Evolutionary conservation across 192 early-diverging fungal species (phyloP), one percentile per base, ranked within the genome.

Genomic region (Mortierella alpina): DNA sequence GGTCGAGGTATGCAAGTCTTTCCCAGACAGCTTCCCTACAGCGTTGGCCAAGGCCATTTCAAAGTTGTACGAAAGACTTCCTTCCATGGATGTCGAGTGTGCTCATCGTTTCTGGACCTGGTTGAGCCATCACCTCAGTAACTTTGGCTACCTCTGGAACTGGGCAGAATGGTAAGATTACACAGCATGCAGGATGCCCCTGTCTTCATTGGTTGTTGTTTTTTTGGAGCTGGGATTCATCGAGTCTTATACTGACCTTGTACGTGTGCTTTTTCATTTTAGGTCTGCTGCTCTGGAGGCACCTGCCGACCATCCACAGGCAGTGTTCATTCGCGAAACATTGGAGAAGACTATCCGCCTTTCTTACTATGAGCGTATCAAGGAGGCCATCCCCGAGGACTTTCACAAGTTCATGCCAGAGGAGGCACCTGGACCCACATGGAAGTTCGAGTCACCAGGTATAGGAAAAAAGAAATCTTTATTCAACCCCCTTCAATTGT

Each of bases 51-150:
- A 92, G 59, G 85, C 89, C 5, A 83, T 94, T 31, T 79, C 87
- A 56, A 84, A 85, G 7, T 63, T 95, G 15, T 95, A 90, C 71
- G 84, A 86, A 8, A 82, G 93, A 56, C 68, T 96, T 46, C 87
- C 88, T 62, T 85, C 85, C 2, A 89, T 93, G 91, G 97, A 99
- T 79, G 90, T 93, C 44, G 96, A 97, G 82, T 92, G 91, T 75
- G 86, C 96, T 41, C 86, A 91, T 75, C 86, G 96, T 39, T 87
- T 98, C 53, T 89, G 90, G 64, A 92, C 93, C 70, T 97, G 95
- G 94, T 94, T 99, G 84, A 88, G 93, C 1, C 90, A 94, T 62
- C 96, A 97, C 83, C 83, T 99, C 57, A 96, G 95, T 79, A 98
- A 98, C 84, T 96, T 97, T 88, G 91, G 87, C 13, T 96, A 91